phyloP scores from a whole-genome alignment of 1,139 yeast genomes.

The Debaryomyces subglobosus region DNA sequence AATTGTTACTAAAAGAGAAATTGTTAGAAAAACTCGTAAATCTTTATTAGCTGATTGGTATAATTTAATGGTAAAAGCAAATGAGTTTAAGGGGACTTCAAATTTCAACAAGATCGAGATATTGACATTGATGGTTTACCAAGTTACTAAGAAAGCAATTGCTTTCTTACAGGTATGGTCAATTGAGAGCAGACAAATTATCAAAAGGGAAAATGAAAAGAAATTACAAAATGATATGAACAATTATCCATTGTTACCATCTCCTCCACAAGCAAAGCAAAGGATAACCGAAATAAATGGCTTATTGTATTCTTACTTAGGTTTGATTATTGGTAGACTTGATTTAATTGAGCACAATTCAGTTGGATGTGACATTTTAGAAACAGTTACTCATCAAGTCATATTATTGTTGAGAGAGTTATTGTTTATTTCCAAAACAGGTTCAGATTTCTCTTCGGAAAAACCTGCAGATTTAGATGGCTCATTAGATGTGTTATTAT shows the following conservation, averaged over 20 bases:
- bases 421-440: slow-evolving; percentile 62
- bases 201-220: slow-evolving; percentile 40
- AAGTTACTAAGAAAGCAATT: slow-evolving; percentile 73
- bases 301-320: slow-evolving; percentile 69
- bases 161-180: slow-evolving; percentile 79
- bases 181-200: slow-evolving; percentile 50
- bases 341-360: slow-evolving; percentile 76
- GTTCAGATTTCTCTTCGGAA: slow-evolving; percentile 44
- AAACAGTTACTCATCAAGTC: slow-evolving; percentile 67
- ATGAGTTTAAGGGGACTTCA: slow-evolving; percentile 75
- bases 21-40: slow-evolving; percentile 75
- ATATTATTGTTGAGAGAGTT: slow-evolving; percentile 66
- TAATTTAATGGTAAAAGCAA: slow-evolving; percentile 82
- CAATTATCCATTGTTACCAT: slow-evolving; percentile 45
- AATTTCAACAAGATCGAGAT: slow-evolving; percentile 68
- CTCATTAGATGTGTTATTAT: slow-evolving; percentile 58
- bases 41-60: slow-evolving; percentile 89
- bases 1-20: slow-evolving; percentile 69
- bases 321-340: slow-evolving; percentile 69
- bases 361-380: slow-evolving; percentile 67
- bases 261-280: slow-evolving; percentile 70
- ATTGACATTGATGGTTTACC: slow-evolving; percentile 70
- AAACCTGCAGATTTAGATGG: slow-evolving; percentile 54
- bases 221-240: slow-evolving; percentile 43
- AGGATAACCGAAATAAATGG: slow-evolving; percentile 77